These are phyloP conservation scores for Sordariomycetes sp. DNA, from an alignment of 2,329 filamentous ascomycete genomes.

Conservation along the genomic window DNA sequence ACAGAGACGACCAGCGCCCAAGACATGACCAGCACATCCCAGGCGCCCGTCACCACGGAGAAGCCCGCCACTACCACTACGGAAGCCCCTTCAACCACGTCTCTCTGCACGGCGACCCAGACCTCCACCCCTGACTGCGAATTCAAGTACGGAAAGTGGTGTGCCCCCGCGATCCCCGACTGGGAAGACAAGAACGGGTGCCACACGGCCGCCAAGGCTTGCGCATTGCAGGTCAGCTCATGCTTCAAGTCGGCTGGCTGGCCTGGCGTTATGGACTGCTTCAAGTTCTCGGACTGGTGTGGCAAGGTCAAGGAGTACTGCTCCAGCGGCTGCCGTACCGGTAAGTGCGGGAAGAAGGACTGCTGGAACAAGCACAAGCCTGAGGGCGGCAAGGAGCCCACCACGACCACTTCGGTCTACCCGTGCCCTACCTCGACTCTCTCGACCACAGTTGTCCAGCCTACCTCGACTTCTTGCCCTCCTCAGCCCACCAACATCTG, in stretches of 20 bases:
- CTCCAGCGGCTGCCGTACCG: slow-evolving; percentile 19
- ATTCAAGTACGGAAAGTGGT: slow-evolving; percentile 46
- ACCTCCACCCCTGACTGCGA: slow-evolving; percentile 39
- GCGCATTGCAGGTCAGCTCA: slow-evolving; percentile 34
- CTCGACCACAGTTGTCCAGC: slow-evolving; percentile 4
- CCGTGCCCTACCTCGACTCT: slow-evolving; percentile 15
- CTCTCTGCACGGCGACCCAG: slow-evolving; percentile 38
- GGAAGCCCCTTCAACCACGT: too few species aligned
- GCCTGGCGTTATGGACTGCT: slow-evolving; percentile 38
- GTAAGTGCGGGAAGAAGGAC: slow-evolving; percentile 28
- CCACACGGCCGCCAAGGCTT: slow-evolving; percentile 30
- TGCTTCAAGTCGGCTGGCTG: slow-evolving; percentile 44
- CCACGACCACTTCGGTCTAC: slow-evolving; percentile 16
- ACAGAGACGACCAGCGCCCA: slow-evolving; percentile 10
- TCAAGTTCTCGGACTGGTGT: slow-evolving; percentile 42
- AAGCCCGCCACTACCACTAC: slow-evolving; percentile 11
- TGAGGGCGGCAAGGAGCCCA: slow-evolving; percentile 18
- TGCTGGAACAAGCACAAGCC: slow-evolving; percentile 34
- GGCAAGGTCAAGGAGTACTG: slow-evolving; percentile 35
- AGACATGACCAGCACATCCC: too few species aligned
- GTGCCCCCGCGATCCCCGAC: slow-evolving; percentile 36
- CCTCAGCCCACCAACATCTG: slow-evolving; percentile 43
- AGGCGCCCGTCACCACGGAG: slow-evolving; percentile 5
- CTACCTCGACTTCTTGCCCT: slow-evolving; percentile 24
- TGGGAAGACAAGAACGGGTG: slow-evolving; percentile 34